Evolutionary conservation across 331 rosid genomes (phyloP), one percentile per base, ranked within the genome.

Genomic region (Erythrophleum ivorense): DNA sequence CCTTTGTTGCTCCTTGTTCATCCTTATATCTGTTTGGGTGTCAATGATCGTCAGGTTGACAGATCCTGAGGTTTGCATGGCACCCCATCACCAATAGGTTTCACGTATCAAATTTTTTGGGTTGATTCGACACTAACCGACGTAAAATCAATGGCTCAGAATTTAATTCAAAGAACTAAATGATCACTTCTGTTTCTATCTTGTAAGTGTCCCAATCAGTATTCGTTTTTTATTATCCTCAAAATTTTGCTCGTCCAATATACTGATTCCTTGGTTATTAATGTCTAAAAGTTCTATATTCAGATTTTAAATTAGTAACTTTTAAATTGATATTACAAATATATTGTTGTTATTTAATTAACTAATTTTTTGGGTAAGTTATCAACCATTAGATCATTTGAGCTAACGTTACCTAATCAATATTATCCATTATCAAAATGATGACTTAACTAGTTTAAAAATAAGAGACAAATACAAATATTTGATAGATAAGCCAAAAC

Each of bases 21-120:
- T 68, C 41, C 5, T 38, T 38, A 4, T 38, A 38, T 38, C 6
- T 5, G 72, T 45, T 78, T 21, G 76, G 69, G 69, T 15, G 41
- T 16, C 19, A 55, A 19, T 21, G 64, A 21, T 54, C 65, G 49
- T 33, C n/a, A 78, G 57, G 29, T 69, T 76, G 77, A 82, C 87
- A 76, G 11, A 58, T 55, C 31, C 21, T 55, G 62, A 55, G 29
- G 31, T 81, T 84, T 81, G 75, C 83, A 64, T 64, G 52, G 45
- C 43, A 63, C 6, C 5, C 21, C n/a, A 16, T 36, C 58, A 21
- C 24, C 40, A 64, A 72, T 29, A 49, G 71, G 24, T 62, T 10
- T 49, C 80, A 57, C 81, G 80, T 78, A 31, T 19, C 18, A 3
- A 31, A 19, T 10, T 29, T n/a, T 21, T 54, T 73, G 46, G 46